Evolutionary conservation across 768 basidiomycete genomes (phyloP), one percentile per base, ranked within the genome.

Genomic region (Neoboletus brunneissimus): DNA sequence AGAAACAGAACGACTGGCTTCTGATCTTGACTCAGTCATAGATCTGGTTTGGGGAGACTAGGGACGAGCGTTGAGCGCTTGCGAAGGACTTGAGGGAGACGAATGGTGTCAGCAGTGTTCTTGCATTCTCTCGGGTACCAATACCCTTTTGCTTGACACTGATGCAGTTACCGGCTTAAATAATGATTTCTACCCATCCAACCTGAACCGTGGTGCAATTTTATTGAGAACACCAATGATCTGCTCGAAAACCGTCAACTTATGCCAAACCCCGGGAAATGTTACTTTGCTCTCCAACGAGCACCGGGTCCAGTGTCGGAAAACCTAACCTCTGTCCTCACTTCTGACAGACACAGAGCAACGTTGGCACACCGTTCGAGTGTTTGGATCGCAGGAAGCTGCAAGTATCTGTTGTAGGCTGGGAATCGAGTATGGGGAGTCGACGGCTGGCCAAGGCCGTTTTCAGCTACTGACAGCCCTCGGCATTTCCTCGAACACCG

Each of bases 391-490:
- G 51, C 45, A 35, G 59, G 61, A 34, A 51, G 20, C 13, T 4
- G 54, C 56, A 10, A 18, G 44, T 45, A 23, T 29, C 22, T n/a
- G 13, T n/a, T 35, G 10, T 20, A 4, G 25, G 29, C 32, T 63
- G 41, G 52, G 58, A 2, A 44, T 68, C 48, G 63, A 60, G 16
- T 67, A 60, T 15, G 48, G 53, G 2, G 25, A 45, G 25, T 55
- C 59, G 10, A 48, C 48, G 11, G 53, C 55, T 0, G 57, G 65
- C 4, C 38, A 29, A 18, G 35, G 13, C 11, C 50, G 64, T 20
- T 67, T 63, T 53, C 54, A 54, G 16, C 53, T 54, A n/a, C 60
- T 56, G 7, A 56, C 16, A 6, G 34, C 60, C 2, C 27, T 67
- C n/a, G 10, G 46, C 9, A 49, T 63, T 43, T 27, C 46, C 18